Base-by-base conservation (phyloP, 2,329 filamentous ascomycete species). In the Ceratocystiopsis sp. region DNA sequence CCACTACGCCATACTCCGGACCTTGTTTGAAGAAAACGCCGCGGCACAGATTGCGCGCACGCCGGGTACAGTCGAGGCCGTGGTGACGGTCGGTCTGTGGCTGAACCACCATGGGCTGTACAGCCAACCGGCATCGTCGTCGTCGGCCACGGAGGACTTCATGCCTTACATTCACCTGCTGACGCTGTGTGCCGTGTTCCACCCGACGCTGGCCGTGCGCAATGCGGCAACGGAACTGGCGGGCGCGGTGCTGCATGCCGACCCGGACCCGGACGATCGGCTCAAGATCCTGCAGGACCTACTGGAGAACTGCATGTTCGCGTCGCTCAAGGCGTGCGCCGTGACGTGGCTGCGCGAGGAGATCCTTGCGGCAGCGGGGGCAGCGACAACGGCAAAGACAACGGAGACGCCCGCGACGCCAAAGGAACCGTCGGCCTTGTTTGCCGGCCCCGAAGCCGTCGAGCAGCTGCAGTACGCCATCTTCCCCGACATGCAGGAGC, bases 261-360 rank as follows among this genome's bases (percentile, higher is more conserved):
- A 78, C 48, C 73, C 75, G 0, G 66, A 73, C 21, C 71, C 75
- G 46, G 65, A 69, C 3, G 66, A 71, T 52, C 66, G 75, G 6
- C 59, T 80, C 15, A 64, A 67, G 25, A 80, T 80, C 48, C 64
- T 81, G 10, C 70, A 75, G 42, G 76, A 80, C 52, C 64, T 79
- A 13, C 59, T 80, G 13, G 74, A 79, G 56, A 75, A 78, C 54
- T 79, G 75, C 61, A 67, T 73, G 50, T 79, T 75, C 51, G 65
- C 73, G 2, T 65, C 69, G 1, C 62, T 80, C 35, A 77, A 78
- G 54, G 75, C 71, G 10, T 74, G 71, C 37, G 75, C 75, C 0
- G 66, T 80, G 5, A 66, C 66, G 4, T 80, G 76, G 76, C 58
- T 79, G 33, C 69, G 73, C 43, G 75, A 79, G 50, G 76, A 80